Conservation (phyloP, 1,284 basidiomycete genomes). For the Ceratobasidium papillatum region DNA sequence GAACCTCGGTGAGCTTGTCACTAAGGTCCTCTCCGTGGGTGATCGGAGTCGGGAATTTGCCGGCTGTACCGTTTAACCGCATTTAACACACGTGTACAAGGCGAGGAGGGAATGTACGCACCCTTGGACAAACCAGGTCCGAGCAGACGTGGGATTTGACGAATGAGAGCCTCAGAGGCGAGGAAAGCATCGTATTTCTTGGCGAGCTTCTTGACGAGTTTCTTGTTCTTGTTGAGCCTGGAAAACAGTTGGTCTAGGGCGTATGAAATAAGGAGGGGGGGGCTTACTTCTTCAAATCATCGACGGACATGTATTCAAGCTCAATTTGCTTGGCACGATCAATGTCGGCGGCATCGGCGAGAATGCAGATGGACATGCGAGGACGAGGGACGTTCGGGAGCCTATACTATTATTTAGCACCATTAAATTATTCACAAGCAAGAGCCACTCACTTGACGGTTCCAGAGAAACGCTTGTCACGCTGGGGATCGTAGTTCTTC, state of each 20-base stretch:
- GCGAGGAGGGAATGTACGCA: slow-evolving; percentile 49
- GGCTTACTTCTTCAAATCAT: slow-evolving; percentile 96
- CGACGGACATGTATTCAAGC: slow-evolving; percentile 99
- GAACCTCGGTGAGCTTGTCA: slow-evolving; percentile 95
- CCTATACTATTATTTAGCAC: slow-evolving; percentile 57
- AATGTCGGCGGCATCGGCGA: slow-evolving; percentile 98
- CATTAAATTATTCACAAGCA: not conserved
- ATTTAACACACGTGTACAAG: not conserved
- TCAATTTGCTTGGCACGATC: slow-evolving; percentile 98
- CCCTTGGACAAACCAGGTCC: slow-evolving; percentile 99
- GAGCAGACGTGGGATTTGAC: slow-evolving; percentile 99
- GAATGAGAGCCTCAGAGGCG: slow-evolving; percentile 97
- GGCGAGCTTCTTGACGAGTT: slow-evolving; percentile 99
- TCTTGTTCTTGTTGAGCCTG: slow-evolving; percentile 99
- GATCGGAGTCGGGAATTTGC: slow-evolving; percentile 99
- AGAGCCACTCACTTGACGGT: slow-evolving; percentile 81
- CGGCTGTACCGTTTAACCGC: slow-evolving; percentile 63
- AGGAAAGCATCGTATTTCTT: slow-evolving; percentile 99
- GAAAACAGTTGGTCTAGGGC: not conserved
- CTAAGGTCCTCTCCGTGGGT: slow-evolving; percentile 91
- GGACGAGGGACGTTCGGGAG: slow-evolving; percentile 97
- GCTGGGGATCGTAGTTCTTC: slow-evolving; percentile 98
- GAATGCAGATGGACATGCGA: slow-evolving; percentile 99
- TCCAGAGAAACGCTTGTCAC: slow-evolving; percentile 97
- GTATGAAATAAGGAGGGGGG: slow-evolving; percentile 44